Conservation (phyloP, 305 asterid genomes). For the Solanum hybrid region DNA sequence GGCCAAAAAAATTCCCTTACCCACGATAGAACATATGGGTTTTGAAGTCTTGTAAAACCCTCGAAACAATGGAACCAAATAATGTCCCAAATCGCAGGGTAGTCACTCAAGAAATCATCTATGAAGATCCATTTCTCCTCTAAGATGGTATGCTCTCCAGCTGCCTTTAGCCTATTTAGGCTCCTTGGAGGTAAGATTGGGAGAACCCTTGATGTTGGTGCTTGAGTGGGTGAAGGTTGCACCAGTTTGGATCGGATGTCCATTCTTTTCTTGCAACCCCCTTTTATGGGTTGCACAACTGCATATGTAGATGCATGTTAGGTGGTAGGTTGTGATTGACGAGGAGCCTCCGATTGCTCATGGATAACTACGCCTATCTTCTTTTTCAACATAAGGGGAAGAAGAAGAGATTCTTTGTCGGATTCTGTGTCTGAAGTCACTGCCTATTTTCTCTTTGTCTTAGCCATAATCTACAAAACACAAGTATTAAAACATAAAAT, state of each 20-base stretch:
- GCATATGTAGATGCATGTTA: background rate
- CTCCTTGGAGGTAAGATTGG: background rate
- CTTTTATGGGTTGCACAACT: too few relatives aligned
- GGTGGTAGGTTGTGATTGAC: background rate
- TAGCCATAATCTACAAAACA: background rate
- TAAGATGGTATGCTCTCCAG: background rate
- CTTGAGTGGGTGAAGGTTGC: background rate
- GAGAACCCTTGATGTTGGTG: background rate
- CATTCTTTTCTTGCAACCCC: background rate
- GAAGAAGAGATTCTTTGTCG: accelerated
- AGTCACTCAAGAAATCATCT: background rate
- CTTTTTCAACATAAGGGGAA: background rate
- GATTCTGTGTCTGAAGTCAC: background rate
- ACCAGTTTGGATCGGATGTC: background rate
- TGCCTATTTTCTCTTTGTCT: background rate
- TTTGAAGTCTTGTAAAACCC: background rate
- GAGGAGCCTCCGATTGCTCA: background rate
- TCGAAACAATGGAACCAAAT: background rate
- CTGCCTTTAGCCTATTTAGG: background rate
- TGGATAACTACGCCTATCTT: background rate
- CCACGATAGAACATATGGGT: background rate
- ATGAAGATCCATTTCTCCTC: background rate
- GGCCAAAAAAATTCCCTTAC: background rate
- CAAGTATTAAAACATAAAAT: background rate
- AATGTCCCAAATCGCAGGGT: background rate